Evolutionary conservation across 2,329 filamentous ascomycete species (phyloP).

Genomic region (Hypoxylon sp.): DNA sequence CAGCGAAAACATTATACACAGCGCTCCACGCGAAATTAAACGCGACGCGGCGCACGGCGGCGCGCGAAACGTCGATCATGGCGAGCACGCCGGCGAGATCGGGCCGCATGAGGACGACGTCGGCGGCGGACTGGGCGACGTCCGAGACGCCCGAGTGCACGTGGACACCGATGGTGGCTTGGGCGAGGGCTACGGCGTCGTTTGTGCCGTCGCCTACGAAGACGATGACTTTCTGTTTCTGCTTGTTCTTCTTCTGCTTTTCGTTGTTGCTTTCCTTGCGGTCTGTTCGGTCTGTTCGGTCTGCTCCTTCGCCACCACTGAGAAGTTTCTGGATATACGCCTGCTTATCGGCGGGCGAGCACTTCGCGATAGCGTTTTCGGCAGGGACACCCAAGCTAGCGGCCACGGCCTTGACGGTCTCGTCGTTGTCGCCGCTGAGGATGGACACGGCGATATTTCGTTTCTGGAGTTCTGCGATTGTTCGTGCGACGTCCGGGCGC

Average conservation of each 20-base stretch:
- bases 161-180: constrained; percentile 79
- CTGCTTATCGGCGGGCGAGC: constrained; percentile 63
- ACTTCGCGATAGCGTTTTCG: constrained; percentile 59
- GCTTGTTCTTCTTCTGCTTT: background rate
- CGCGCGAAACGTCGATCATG: constrained; percentile 68
- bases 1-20: constrained; percentile 78
- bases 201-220: constrained; percentile 87
- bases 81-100: constrained; percentile 69
- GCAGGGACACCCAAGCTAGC: constrained; percentile 58
- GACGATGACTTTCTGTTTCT: constrained; percentile 63
- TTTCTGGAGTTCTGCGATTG: constrained; percentile 56
- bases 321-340: constrained; percentile 59
- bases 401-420: constrained; percentile 62
- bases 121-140: constrained; percentile 75
- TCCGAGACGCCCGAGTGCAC: constrained; percentile 72
- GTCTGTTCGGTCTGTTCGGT: too few species aligned
- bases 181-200: constrained; percentile 79
- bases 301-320: background rate
- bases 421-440: constrained; percentile 68
- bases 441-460: constrained; percentile 63
- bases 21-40: constrained; percentile 81
- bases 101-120: constrained; percentile 76
- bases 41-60: constrained; percentile 64
- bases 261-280: background rate
- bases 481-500: constrained; percentile 59